Evolutionary conservation across 805 yeast species (phyloP), one percentile per base, ranked within the genome.

Genomic region (Sugiyamaella qingdaonensis): DNA sequence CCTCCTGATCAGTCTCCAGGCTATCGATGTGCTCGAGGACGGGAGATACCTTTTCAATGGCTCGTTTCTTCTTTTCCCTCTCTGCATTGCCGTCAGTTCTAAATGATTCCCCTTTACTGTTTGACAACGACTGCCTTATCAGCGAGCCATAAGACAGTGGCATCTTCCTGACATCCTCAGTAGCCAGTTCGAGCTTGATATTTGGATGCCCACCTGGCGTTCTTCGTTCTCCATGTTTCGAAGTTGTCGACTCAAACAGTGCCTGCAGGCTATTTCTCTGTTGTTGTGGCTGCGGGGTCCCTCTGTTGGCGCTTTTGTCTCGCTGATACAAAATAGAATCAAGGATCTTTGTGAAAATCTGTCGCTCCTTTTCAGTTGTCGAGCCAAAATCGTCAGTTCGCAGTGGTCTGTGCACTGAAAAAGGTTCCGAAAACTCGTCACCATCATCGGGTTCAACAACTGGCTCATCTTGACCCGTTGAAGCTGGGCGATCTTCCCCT

Each of bases 1-100:
- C 60, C 29, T 60, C 63, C 9, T 43, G 41, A 48, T 65, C 67
- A 2, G 66, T 55, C 1, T 50, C 54, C 33, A 66, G 34, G 1
- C 46, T n/a, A 11, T 55, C 49, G 16, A 67, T 61, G 43, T 64
- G 59, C 10, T 49, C 54, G 24, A 60, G 39, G 1, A 65, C 62
- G 0, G 63, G 60, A 27, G 42, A 24, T 36, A 59, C 10, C 18
- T 8, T 10, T 14, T 14, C 8, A 4, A 16, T n/a, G 19, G 9
- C 21, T 21, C 43, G 4, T 16, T 4, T 10, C 21, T 16, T 39
- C 16, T 21, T 19, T 14, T 43, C 35, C 10, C 32, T 29, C 36
- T 48, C 45, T 10, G 18, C n/a, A 10, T 21, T 13, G n/a, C 33
- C 42, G 19, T 45, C 24, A 9, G 14, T 18, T 4, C 10, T 11